Evolutionary conservation across 23 red algal species (phyloP), one percentile per base, ranked within the genome.

Genomic region (Gracilaria caudata): DNA sequence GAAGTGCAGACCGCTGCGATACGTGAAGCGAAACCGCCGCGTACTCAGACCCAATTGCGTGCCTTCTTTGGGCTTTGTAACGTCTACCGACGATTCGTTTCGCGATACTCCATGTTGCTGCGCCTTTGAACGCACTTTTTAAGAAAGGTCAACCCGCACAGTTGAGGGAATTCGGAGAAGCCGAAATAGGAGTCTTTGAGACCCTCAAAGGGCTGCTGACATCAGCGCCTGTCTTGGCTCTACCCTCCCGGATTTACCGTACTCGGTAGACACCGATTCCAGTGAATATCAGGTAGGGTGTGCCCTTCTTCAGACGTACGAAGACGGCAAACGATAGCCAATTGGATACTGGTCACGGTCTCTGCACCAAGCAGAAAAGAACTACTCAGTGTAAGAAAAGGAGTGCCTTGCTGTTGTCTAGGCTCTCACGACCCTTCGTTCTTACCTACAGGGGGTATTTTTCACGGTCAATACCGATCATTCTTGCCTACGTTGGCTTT

Each of bases 1-100:
- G 30, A 71, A 28, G 66, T 59, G 17, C 37, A 38, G 32, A 57
- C 51, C 4, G 82, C 25, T 72, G 61, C 82, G 2, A 37, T 86
- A 7, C 11, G 61, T 26, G 34, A 57, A 19, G 65, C 65, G 19
- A 43, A 86, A 37, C 41, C 5, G 7, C 64, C 82, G 63, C 17
- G 24, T 4, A 86, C 0, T 16, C 21, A 73, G 64, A 86, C 61
- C 51, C 45, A 86, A 73, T 36, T 71, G 21, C 21, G 82, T 16
- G n/a, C 61, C 20, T 73, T 86, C 64, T 46, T 86, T 21, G 66
- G 82, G 34, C 43, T 86, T n/a, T 45, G 63, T 41, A 73, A 71
- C 5, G 61, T 86, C 82, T 86, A 86, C 66, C 0, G 82, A 51
- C 26, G 82, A 86, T 86, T 86, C 33, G 44, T 86, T 16, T 6